These are phyloP conservation scores for Elsinoe batatas DNA, from an alignment of 2,329 filamentous ascomycete genomes.

Conservation along the genomic window DNA sequence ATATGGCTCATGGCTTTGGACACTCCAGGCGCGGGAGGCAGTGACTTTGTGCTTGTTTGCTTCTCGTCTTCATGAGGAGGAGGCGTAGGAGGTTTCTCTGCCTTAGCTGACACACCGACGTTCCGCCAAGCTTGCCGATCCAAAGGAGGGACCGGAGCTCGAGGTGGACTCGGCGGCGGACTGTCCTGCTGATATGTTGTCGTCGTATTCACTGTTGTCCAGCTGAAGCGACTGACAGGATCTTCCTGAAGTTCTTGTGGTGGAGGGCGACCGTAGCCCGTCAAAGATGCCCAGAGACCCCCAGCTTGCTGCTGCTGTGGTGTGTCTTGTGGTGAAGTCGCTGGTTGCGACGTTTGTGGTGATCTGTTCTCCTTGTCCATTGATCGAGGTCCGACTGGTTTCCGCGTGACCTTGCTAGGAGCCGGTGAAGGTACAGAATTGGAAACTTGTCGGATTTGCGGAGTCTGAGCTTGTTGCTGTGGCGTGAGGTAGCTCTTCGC, in stretches of 20 bases:
- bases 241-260: slow-evolving; percentile 18
- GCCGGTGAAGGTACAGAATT: not conserved
- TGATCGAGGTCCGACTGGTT: slow-evolving; percentile 8
- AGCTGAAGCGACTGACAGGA: slow-evolving; percentile 31
- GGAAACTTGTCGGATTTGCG: not conserved
- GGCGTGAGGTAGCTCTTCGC: not conserved
- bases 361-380: slow-evolving; percentile 9
- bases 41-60: slow-evolving; percentile 16
- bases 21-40: slow-evolving; percentile 34
- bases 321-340: not conserved
- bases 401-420: not conserved
- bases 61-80: slow-evolving; percentile 3
- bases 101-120: not conserved
- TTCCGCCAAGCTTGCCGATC: slow-evolving; percentile 3
- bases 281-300: not conserved
- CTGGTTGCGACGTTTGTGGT: slow-evolving; percentile 3
- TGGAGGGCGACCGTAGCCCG: not conserved
- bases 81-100: slow-evolving; percentile 11
- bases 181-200: slow-evolving; percentile 32
- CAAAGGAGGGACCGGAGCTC: slow-evolving; percentile 21
- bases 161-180: slow-evolving; percentile 33
- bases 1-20: slow-evolving; percentile 39
- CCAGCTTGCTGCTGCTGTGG: not conserved
- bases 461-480: not conserved
- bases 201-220: slow-evolving; percentile 32